These are phyloP conservation scores for Volvox carteri DNA, from an alignment of 163 green algal species.

Conservation along the genomic window DNA sequence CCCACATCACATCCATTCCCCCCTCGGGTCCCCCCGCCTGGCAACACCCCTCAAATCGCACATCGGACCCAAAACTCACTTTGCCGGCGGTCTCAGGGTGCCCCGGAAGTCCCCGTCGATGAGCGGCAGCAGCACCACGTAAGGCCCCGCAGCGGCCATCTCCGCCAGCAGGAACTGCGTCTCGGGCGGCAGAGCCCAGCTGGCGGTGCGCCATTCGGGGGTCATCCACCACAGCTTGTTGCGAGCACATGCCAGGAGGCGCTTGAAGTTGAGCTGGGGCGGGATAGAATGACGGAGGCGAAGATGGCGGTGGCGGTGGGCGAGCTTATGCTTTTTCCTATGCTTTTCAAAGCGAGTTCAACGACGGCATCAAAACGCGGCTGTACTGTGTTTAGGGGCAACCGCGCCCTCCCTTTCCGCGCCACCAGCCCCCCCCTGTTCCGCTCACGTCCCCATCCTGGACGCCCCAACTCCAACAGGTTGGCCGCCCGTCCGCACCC, in stretches of 20 bases:
- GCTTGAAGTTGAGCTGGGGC: slow-evolving; percentile 79
- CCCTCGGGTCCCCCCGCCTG: no score
- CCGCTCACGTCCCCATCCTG: background rate
- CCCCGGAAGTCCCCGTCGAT: slow-evolving; percentile 89
- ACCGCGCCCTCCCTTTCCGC: no score
- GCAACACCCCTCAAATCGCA: no score
- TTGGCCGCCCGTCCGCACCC: background rate
- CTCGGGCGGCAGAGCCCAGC: slow-evolving; percentile 87
- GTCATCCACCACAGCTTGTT: slow-evolving; percentile 99
- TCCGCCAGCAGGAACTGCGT: slow-evolving; percentile 97
- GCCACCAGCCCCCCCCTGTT: background rate
- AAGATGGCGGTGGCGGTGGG: no score
- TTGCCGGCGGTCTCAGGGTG: slow-evolving; percentile 81
- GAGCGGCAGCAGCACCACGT: slow-evolving; percentile 91
- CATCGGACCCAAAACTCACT: slow-evolving; percentile 68
- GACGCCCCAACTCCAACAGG: background rate
- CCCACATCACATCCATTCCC: background rate
- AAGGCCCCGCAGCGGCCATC: slow-evolving; percentile 76
- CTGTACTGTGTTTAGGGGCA: no score
- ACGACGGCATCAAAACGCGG: no score
- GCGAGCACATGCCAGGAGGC: slow-evolving; percentile 89
- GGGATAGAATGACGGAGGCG: no score
- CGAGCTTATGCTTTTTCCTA: no score
- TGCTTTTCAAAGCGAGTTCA: no score
- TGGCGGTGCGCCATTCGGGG: slow-evolving; percentile 89